Percentiles rank a stretch among this genome's conserved stretches.
phyloP scores from a whole-genome alignment of 2,329 filamentous ascomycete genomes.

The Aspergillus cejpii region DNA sequence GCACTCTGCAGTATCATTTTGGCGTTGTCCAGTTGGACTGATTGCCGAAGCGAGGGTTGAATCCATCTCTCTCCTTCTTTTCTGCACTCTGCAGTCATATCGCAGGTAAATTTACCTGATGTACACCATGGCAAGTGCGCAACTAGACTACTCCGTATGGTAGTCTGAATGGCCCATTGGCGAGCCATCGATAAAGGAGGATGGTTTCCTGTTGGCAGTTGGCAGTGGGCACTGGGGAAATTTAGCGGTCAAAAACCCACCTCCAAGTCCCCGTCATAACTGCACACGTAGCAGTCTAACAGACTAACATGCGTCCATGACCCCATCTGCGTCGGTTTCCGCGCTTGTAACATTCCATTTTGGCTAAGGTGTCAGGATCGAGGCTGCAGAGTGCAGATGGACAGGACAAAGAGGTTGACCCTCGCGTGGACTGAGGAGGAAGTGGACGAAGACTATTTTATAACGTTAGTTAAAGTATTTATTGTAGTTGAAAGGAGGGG shows the following conservation, averaged over 20 bases:
- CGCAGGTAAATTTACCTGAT: too few species aligned
- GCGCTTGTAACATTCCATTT: conserved; percentile 12
- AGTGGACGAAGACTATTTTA: background rate
- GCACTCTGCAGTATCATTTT: background rate
- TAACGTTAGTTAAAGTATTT: background rate
- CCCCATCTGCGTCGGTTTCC: conserved; percentile 19
- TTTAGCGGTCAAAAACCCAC: conserved; percentile 14
- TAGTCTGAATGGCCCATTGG: background rate
- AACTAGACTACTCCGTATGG: too few species aligned
- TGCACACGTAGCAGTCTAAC: conserved; percentile 31
- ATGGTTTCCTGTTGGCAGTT: conserved; percentile 1
- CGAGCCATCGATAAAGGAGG: background rate
- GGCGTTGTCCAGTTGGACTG: background rate
- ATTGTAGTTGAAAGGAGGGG: background rate
- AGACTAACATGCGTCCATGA: conserved; percentile 10
- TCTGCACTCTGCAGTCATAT: too few species aligned
- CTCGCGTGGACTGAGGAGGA: background rate
- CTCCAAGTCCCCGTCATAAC: conserved; percentile 23
- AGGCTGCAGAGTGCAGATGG: background rate
- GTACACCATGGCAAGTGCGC: background rate
- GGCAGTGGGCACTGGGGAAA: conserved; percentile 6
- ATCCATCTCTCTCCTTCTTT: too few species aligned
- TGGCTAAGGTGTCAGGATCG: conserved; percentile 6
- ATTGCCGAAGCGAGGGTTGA: too few species aligned
- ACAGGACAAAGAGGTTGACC: background rate